Evolutionary conservation across 306 rosid species (phyloP).

Genomic region (Luffa aegyptiaca): DNA sequence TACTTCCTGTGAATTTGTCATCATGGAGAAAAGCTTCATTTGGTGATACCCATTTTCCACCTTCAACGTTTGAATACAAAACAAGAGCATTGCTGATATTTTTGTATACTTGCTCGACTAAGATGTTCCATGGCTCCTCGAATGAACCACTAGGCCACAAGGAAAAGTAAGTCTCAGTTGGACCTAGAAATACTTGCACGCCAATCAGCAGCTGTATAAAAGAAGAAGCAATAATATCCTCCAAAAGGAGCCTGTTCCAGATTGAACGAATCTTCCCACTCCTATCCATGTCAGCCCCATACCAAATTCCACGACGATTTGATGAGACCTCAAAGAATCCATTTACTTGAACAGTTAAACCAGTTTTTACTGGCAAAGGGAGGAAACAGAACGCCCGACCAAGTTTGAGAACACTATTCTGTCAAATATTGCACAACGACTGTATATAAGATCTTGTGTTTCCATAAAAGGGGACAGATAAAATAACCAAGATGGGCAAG

Average conservation of each 20-base stretch:
- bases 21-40: conserved; percentile 81
- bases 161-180: conserved; percentile 54
- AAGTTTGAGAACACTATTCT: conserved; percentile 53
- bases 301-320: conserved; percentile 99
- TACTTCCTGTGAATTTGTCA: conserved; percentile 49
- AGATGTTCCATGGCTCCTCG: conserved; percentile 90
- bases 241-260: conserved; percentile 91
- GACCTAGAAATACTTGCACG: conserved; percentile 53
- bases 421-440: conserved; percentile 33
- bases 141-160: conserved; percentile 87
- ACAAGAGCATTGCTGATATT: conserved; percentile 45
- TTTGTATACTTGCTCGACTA: conserved; percentile 72
- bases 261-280: conserved; percentile 88
- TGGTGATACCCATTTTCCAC: conserved; percentile 91
- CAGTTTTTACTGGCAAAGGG: conserved; percentile 92
- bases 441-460: conserved; percentile 15
- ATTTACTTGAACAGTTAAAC: conserved; percentile 82
- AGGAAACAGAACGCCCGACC: conserved; percentile 96
- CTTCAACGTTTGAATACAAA: conserved; percentile 58
- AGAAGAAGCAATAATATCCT: conserved; percentile 77
- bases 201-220: conserved; percentile 65
- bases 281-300: conserved; percentile 98
- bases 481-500: not conserved
- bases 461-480: not conserved
- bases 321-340: conserved; percentile 95